Base-by-base conservation (phyloP, 257 asterid genomes). In the Phtheirospermum japonicum region DNA sequence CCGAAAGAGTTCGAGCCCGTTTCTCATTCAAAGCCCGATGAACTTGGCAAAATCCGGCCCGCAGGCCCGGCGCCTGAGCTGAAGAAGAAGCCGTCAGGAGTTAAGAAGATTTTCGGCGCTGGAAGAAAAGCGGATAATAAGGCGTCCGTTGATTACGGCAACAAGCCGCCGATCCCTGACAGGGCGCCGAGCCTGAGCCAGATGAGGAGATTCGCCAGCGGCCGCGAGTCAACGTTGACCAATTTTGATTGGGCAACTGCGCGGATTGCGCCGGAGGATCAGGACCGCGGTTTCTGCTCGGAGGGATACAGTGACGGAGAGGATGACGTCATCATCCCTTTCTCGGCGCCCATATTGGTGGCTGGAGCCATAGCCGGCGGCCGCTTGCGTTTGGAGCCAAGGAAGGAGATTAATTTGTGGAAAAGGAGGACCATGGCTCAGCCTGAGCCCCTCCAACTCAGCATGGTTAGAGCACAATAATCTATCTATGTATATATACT, bases 361-460 rank as follows among this genome's bases (percentile, higher is more conserved):
- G 72, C 67, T 12, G 70, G 69, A 19, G 68, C 56, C 12, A 74
- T 61, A 12, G 51, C 2, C 28, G 17, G 9, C 12, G 66, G 67
- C 53, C 70, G 68, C n/a, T 58, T 52, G 59, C 63, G 19, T 4
- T 72, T 83, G 85, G 85, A 85, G 83, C 91, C 93, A 65, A 90
- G 78, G 72, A 87, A 82, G 68, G 96, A 90, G 73, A 82, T 90
- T 52, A 90, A 90, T 80, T 61, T 90, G 70, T 87, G 97, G 97
- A 85, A 80, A 36, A 83, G 96, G 64, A 80, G 97, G 81, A 87
- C 90, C 3, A 73, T 85, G 95, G 76, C 86, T 20, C 80, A 71
- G 76, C 97, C 96, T 17, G 73, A 65, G 70, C 89, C 88, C 13
- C 89, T 87, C 57, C 85, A 82, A 16, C 34, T 80, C 19, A 63